A percentile compares a stretch with the other conserved stretches of the same genome.
phyloP scores from a whole-genome alignment of 2,329 filamentous ascomycete genomes.

The Tolypocladium capitatum region DNA sequence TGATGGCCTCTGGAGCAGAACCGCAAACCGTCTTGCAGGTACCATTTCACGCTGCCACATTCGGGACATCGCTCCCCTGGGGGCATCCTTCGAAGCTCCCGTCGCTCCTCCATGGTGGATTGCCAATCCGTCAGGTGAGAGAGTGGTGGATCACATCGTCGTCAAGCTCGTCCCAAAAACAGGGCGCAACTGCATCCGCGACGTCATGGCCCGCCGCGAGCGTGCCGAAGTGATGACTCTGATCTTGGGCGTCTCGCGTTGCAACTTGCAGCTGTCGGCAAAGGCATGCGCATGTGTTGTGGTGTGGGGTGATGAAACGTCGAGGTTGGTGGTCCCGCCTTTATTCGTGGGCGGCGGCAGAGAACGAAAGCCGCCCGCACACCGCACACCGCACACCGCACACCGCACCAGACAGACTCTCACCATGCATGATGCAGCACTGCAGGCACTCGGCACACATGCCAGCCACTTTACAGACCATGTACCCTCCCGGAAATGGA shows the following conservation, averaged over 20 bases:
- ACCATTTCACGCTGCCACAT: constrained; percentile 61
- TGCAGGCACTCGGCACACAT: not conserved
- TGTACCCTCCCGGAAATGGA: not conserved
- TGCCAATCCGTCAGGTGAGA: not conserved
- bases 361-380: not conserved
- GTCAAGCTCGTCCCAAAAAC: not conserved
- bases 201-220: not conserved
- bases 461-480: not conserved
- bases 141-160: not conserved
- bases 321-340: not conserved
- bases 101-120: constrained; percentile 24
- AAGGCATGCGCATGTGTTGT: not conserved
- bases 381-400: not conserved
- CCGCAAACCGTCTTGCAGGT: constrained; percentile 60
- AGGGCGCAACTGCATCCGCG: not conserved
- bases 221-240: not conserved
- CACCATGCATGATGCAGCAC: not conserved
- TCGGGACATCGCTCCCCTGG: constrained; percentile 41
- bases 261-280: not conserved
- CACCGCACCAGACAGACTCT: not conserved
- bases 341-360: not conserved
- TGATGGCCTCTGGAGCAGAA: constrained; percentile 74
- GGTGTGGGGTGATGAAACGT: not conserved
- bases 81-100: constrained; percentile 37
- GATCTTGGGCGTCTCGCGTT: not conserved